Percentiles rank a stretch among this genome's conserved stretches.
phyloP scores from a whole-genome alignment of 2,329 filamentous ascomycete genomes.

The Rosellinia necatrix region DNA sequence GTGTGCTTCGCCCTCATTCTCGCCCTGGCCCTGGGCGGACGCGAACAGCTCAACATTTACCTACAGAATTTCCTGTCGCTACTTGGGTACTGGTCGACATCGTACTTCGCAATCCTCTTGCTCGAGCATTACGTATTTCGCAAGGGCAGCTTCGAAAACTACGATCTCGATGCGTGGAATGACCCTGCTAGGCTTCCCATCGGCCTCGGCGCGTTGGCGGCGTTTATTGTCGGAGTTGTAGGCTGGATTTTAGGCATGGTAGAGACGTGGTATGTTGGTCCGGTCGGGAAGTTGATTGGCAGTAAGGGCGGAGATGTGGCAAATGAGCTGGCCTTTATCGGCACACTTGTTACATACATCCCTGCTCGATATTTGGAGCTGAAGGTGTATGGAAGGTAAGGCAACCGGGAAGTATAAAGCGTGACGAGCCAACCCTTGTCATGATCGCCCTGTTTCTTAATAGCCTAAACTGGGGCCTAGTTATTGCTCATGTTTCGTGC shows the following conservation, averaged over 20 bases:
- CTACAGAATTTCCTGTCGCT: constrained; percentile 54
- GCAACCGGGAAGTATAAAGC: background rate
- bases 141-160: constrained; percentile 46
- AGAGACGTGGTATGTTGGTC: constrained; percentile 59
- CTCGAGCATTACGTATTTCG: constrained; percentile 55
- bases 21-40: constrained; percentile 49
- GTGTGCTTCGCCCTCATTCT: constrained; percentile 52
- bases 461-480: background rate
- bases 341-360: constrained; percentile 52
- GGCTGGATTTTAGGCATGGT: constrained; percentile 60
- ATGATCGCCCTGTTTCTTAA: background rate
- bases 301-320: constrained; percentile 53
- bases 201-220: constrained; percentile 48
- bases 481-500: background rate
- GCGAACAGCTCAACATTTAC: constrained; percentile 49
- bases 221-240: constrained; percentile 51
- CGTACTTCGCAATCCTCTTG: constrained; percentile 54
- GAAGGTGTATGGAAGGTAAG: constrained; percentile 49
- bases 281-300: constrained; percentile 50
- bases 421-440: background rate
- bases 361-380: constrained; percentile 55
- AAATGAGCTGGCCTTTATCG: constrained; percentile 56
- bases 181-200: constrained; percentile 48
- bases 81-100: constrained; percentile 56
- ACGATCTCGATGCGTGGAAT: constrained; percentile 56